These are phyloP conservation scores for Lomentospora prolificans DNA, from an alignment of 2,329 filamentous ascomycete species.

Conservation along the genomic window DNA sequence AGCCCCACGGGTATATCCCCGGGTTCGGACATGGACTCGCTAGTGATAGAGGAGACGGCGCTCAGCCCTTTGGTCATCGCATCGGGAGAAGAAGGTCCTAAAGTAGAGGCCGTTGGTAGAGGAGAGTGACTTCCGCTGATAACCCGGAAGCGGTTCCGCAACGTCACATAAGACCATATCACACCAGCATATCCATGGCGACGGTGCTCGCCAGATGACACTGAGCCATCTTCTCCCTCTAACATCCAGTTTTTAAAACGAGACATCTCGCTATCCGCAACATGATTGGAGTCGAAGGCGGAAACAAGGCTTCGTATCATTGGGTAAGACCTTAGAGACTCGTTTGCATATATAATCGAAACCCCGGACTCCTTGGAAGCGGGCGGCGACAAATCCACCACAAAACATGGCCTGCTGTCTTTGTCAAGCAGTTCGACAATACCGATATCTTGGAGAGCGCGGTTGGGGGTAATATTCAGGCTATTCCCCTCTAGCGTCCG, in stretches of 20 bases:
- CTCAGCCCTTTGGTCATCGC: not conserved
- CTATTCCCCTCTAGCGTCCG: not conserved
- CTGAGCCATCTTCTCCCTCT: not conserved
- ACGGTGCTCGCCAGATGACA: not conserved
- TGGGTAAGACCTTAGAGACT: slow-evolving; percentile 40
- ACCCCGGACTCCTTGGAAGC: slow-evolving; percentile 46
- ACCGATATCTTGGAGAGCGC: slow-evolving; percentile 51
- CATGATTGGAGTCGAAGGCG: not conserved
- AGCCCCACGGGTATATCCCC: not conserved
- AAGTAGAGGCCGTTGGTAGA: not conserved
- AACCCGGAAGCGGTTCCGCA: not conserved
- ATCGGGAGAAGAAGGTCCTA: not conserved
- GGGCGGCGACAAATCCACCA: slow-evolving; percentile 56
- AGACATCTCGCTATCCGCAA: not conserved
- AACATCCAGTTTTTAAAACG: slow-evolving; percentile 3
- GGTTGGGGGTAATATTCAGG: not conserved
- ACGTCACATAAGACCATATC: not conserved
- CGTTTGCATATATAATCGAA: slow-evolving; percentile 58
- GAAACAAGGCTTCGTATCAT: not conserved
- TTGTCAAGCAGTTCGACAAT: slow-evolving; percentile 65
- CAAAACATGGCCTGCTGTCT: slow-evolving; percentile 66
- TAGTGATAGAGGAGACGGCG: not conserved
- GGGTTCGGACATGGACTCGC: not conserved
- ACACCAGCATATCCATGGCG: not conserved
- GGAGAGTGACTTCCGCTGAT: not conserved